A percentile compares a stretch with the other conserved stretches of the same genome.
phyloP scores from a whole-genome alignment of 2,329 filamentous ascomycete species.

The Scedosporium apiospermum region DNA sequence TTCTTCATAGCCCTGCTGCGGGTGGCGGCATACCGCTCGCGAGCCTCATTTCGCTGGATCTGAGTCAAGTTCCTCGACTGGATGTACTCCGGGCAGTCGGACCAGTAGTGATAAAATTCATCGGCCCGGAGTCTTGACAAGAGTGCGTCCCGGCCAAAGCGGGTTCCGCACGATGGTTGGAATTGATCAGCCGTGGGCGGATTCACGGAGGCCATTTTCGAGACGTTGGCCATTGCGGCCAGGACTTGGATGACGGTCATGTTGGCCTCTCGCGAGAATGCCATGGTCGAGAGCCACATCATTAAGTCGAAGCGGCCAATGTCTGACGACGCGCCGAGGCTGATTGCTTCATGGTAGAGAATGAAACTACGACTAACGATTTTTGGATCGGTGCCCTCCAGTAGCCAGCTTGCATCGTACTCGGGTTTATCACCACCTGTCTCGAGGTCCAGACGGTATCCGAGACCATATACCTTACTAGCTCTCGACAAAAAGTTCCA shows the following conservation, averaged over 20 bases:
- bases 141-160: background rate
- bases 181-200: background rate
- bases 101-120: background rate
- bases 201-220: background rate
- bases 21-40: background rate
- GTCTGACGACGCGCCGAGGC: background rate
- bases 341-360: background rate
- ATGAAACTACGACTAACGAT: background rate
- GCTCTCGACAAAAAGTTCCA: slow-evolving; percentile 1
- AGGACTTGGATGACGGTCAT: slow-evolving; percentile 10
- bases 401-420: slow-evolving; percentile 9
- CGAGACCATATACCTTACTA: background rate
- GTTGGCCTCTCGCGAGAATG: slow-evolving; percentile 8
- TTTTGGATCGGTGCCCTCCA: background rate
- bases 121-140: background rate
- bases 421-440: background rate
- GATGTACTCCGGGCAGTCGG: background rate
- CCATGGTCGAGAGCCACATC: slow-evolving; percentile 14
- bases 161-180: background rate
- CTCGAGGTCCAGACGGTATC: background rate
- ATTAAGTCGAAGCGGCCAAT: slow-evolving; percentile 7
- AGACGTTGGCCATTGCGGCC: slow-evolving; percentile 1
- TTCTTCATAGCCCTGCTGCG: background rate
- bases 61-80: background rate
- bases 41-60: background rate